phyloP scores from a whole-genome alignment of 1,284 basidiomycete species.

The Bjerkandera adusta region DNA sequence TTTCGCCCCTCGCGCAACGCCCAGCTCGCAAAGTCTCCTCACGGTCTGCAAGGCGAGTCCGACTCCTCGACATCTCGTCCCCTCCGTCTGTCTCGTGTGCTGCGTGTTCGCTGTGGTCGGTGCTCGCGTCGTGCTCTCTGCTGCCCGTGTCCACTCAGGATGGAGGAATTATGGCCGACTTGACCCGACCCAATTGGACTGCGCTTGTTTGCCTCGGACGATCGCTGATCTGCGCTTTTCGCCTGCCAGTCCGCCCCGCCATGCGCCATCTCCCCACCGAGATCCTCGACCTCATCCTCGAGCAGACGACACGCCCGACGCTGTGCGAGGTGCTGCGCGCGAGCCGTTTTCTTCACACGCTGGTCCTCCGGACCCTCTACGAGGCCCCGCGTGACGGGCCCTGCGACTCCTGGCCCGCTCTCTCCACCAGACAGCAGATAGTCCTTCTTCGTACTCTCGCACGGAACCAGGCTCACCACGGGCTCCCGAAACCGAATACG shows the following conservation, averaged over 20 bases:
- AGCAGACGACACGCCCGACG: constrained; percentile 29
- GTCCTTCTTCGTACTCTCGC: constrained; percentile 41
- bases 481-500: constrained; percentile 3
- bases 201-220: no score
- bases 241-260: background rate
- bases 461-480: constrained; percentile 28
- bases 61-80: no score
- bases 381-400: constrained; percentile 34
- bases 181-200: no score
- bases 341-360: constrained; percentile 37
- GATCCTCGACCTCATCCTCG: constrained; percentile 44
- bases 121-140: no score
- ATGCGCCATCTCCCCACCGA: constrained; percentile 45
- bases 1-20: no score
- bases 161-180: no score
- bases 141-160: no score
- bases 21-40: background rate
- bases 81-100: no score
- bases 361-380: constrained; percentile 46
- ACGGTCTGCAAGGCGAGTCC: no score
- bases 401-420: constrained; percentile 29
- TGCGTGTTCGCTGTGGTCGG: no score
- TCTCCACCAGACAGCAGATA: constrained; percentile 31
- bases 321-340: constrained; percentile 28
- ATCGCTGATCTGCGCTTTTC: background rate